A percentile compares a stretch with the other conserved stretches of the same genome.
Conservation (phyloP, 805 yeast species). For the Saccharomycopsis capsularis region DNA sequence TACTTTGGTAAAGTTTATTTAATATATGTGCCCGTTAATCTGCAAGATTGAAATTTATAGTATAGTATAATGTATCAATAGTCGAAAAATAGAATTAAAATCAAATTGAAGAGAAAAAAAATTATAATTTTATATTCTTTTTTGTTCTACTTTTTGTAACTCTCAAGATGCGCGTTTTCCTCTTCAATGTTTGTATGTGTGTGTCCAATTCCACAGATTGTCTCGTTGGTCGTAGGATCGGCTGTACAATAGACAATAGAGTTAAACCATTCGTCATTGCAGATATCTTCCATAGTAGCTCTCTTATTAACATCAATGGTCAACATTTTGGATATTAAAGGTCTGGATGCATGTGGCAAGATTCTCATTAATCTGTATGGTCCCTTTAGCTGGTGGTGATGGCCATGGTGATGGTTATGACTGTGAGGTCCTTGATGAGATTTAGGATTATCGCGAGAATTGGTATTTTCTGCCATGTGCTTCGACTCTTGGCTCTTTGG, state of each 20-base stretch:
- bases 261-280: conserved; percentile 64
- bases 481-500: background rate
- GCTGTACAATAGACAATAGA: conserved; percentile 57
- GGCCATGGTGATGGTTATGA: background rate
- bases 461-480: background rate
- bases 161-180: background rate
- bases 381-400: conserved; percentile 37
- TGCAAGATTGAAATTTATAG: too few species aligned
- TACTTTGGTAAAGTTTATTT: too few species aligned
- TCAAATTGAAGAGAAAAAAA: too few species aligned
- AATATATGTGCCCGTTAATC: too few species aligned
- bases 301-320: conserved; percentile 53
- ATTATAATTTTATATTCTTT: too few species aligned
- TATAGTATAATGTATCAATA: too few species aligned
- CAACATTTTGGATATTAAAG: conserved; percentile 60
- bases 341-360: conserved; percentile 78
- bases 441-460: background rate
- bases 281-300: conserved; percentile 60
- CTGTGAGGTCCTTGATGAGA: background rate
- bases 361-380: conserved; percentile 77
- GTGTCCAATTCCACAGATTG: conserved; percentile 42
- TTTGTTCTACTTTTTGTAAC: background rate
- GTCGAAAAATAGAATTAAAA: too few species aligned
- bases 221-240: conserved; percentile 31
- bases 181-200: conserved; percentile 38